Conservation (phyloP, 23 red algal genomes). For the Pyropia haitanensis region DNA sequence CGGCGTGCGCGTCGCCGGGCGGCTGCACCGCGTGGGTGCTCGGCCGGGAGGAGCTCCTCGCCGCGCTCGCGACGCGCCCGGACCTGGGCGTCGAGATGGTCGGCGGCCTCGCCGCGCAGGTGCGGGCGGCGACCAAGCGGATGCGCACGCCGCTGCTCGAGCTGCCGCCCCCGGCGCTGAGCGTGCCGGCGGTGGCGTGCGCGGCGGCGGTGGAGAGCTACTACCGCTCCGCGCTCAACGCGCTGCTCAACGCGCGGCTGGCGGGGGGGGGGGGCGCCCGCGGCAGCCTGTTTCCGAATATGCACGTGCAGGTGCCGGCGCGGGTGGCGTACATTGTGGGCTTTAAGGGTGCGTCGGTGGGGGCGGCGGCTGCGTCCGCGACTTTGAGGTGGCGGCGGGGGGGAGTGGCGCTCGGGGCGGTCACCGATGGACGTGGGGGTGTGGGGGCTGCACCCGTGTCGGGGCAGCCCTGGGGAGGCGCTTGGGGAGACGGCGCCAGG, state of each 20-base stretch:
- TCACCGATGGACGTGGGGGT: too few relatives aligned
- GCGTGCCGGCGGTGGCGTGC: constrained; percentile 38
- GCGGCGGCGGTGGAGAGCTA: constrained; percentile 54
- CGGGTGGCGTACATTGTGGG: constrained; percentile 57
- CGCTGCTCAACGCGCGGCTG: constrained; percentile 52
- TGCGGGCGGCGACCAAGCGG: constrained; percentile 2
- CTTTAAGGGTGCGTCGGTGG: constrained; percentile 22
- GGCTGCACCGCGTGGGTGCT: constrained; percentile 34
- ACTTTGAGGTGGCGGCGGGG: too few relatives aligned
- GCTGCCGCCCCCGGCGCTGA: constrained; percentile 29
- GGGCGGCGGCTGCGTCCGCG: too few relatives aligned
- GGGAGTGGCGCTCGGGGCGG: too few relatives aligned
- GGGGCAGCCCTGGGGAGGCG: too few relatives aligned
- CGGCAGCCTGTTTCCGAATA: constrained; percentile 41
- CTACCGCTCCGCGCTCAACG: constrained; percentile 70
- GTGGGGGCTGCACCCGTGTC: too few relatives aligned
- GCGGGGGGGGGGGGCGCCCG: constrained; percentile 16
- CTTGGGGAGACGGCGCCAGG: too few relatives aligned
- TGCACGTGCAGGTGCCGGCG: constrained; percentile 75
- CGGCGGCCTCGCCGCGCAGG: constrained; percentile 21
- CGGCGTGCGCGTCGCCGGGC: constrained; percentile 24
- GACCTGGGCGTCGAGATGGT: constrained; percentile 24
- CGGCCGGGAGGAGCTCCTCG: constrained; percentile 16
- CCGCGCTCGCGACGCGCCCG: constrained; percentile 9
- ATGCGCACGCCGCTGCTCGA: constrained; percentile 56